Conservation (phyloP, 1,284 basidiomycete species). For the Irpex lacteus region DNA sequence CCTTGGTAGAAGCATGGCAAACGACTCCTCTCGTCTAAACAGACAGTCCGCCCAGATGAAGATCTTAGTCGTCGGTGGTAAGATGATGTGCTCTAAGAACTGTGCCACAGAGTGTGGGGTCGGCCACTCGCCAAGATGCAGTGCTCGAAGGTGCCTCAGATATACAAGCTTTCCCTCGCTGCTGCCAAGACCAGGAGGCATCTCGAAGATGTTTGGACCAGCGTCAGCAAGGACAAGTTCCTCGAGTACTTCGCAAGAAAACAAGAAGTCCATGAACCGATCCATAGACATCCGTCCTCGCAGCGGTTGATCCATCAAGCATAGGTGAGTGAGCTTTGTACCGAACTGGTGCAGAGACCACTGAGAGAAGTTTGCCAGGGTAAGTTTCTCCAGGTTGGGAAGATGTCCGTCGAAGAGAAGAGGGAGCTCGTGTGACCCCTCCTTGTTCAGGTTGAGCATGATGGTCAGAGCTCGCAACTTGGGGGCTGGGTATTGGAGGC, state of each 20-base stretch:
- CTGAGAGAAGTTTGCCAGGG: slow-evolving; percentile 21
- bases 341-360: slow-evolving; percentile 22
- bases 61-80: slow-evolving; percentile 10
- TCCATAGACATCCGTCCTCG: slow-evolving; percentile 17
- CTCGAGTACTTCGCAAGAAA: slow-evolving; percentile 17
- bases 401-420: slow-evolving; percentile 15
- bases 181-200: neutral
- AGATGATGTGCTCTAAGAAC: slow-evolving; percentile 15
- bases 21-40: slow-evolving; percentile 6
- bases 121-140: slow-evolving; percentile 17
- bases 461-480: slow-evolving; percentile 15
- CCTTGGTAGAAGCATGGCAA: slow-evolving; percentile 14
- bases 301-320: slow-evolving; percentile 18
- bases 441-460: slow-evolving; percentile 6
- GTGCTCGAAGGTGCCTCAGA: slow-evolving; percentile 16
- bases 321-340: slow-evolving; percentile 21
- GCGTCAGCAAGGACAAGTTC: slow-evolving; percentile 22
- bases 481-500: slow-evolving; percentile 16
- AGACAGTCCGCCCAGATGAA: slow-evolving; percentile 17
- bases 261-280: slow-evolving; percentile 21
- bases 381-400: slow-evolving; percentile 17
- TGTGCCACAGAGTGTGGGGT: slow-evolving; percentile 3
- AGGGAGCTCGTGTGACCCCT: slow-evolving; percentile 10
- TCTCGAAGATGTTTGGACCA: slow-evolving; percentile 14
- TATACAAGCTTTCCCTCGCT: slow-evolving; percentile 7